These are phyloP conservation scores for Schizopora paradoxa DNA, from an alignment of 1,284 basidiomycete species.

Conservation along the genomic window DNA sequence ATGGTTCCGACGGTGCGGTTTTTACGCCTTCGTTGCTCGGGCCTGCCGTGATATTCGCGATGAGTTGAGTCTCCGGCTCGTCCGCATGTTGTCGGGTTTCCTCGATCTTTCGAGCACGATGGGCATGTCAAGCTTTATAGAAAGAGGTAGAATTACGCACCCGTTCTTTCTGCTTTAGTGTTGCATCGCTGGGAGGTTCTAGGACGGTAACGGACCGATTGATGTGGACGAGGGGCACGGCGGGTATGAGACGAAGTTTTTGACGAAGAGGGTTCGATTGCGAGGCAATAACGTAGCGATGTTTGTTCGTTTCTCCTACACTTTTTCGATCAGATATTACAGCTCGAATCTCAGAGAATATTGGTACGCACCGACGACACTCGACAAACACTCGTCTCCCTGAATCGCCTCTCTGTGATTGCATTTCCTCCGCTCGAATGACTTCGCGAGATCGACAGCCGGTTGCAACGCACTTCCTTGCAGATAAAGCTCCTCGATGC, in stretches of 20 bases:
- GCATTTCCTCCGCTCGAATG: constrained; percentile 89
- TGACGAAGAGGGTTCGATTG: constrained; percentile 68
- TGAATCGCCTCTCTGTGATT: constrained; percentile 70
- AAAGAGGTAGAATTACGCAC: too few relatives aligned
- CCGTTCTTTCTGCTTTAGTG: constrained; percentile 60
- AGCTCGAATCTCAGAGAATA: neutral
- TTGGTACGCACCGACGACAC: constrained; percentile 67
- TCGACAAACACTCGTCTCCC: constrained; percentile 75
- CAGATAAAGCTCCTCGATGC: constrained; percentile 85
- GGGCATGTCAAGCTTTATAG: too few relatives aligned
- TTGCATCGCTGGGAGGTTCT: constrained; percentile 78
- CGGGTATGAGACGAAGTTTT: constrained; percentile 66
- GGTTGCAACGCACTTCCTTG: constrained; percentile 66
- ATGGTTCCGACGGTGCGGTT: constrained; percentile 34
- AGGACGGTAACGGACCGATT: constrained; percentile 88
- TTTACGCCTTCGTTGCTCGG: too few relatives aligned
- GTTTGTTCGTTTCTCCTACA: constrained; percentile 81
- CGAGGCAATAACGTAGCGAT: constrained; percentile 83
- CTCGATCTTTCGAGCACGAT: too few relatives aligned
- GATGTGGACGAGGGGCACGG: constrained; percentile 82
- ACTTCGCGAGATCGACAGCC: constrained; percentile 84
- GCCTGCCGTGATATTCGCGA: too few relatives aligned
- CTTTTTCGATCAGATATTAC: constrained; percentile 4
- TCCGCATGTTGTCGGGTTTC: too few relatives aligned
- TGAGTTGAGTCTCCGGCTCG: too few relatives aligned